phyloP scores from a whole-genome alignment of 2,329 filamentous ascomycete genomes.

The Verticillium dahliae region DNA sequence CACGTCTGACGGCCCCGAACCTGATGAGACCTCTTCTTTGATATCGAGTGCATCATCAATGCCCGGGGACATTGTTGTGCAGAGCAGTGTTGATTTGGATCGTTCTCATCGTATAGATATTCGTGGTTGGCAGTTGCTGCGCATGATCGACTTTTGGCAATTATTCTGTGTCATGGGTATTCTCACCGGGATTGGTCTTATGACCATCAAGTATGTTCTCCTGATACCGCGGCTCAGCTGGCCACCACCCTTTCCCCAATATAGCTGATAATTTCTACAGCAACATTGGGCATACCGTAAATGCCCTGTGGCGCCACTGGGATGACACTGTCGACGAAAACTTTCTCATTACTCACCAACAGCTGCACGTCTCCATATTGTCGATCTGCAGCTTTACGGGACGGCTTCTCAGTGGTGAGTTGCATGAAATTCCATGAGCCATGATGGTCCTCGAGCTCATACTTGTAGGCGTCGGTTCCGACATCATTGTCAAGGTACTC shows the following conservation, averaged over 20 bases:
- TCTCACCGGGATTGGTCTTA: slow-evolving; percentile 87
- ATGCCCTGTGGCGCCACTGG: slow-evolving; percentile 82
- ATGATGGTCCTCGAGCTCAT: not conserved
- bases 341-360: slow-evolving; percentile 74
- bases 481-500: slow-evolving; percentile 77
- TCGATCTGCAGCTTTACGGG: slow-evolving; percentile 83
- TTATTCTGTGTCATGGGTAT: slow-evolving; percentile 81
- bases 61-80: slow-evolving; percentile 42
- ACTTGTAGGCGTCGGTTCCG: slow-evolving; percentile 70
- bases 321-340: slow-evolving; percentile 65
- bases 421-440: not conserved
- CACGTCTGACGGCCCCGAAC: slow-evolving; percentile 30
- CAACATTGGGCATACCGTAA: slow-evolving; percentile 88
- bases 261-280: slow-evolving; percentile 33
- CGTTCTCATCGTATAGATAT: slow-evolving; percentile 83
- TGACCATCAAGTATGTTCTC: slow-evolving; percentile 89
- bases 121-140: slow-evolving; percentile 70
- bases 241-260: too few species aligned
- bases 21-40: slow-evolving; percentile 75
- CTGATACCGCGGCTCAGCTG: not conserved
- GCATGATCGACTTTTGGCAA: slow-evolving; percentile 79
- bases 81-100: slow-evolving; percentile 62
- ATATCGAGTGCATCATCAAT: slow-evolving; percentile 58
- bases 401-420: slow-evolving; percentile 66
- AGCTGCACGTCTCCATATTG: slow-evolving; percentile 91